Percentiles rank a stretch among this genome's conserved stretches.
Evolutionary conservation across 495 filamentous ascomycete genomes (phyloP).

Genomic region (Penicillium ochrochloron): DNA sequence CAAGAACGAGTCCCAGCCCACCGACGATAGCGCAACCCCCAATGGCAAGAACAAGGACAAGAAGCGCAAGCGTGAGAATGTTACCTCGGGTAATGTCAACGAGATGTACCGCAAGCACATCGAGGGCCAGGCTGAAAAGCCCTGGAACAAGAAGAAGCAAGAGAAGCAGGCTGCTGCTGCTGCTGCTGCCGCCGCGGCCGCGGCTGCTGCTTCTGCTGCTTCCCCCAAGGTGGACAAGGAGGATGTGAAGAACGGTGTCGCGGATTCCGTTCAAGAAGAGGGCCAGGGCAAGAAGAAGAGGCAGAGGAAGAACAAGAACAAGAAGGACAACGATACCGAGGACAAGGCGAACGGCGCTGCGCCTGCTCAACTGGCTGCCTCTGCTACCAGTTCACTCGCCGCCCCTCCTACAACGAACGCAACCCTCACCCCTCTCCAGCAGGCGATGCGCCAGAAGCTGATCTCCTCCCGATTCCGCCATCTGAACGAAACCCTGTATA

Average conservation of each 20-base stretch:
- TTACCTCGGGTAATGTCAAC: constrained; percentile 73
- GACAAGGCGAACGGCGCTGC: constrained; percentile 23
- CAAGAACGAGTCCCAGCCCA: constrained; percentile 32
- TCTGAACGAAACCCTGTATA: constrained; percentile 95
- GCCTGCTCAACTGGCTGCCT: constrained; percentile 24
- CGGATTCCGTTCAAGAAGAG: constrained; percentile 28
- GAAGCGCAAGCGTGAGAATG: constrained; percentile 61
- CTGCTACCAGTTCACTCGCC: constrained; percentile 33
- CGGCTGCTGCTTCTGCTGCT: constrained; percentile 22
- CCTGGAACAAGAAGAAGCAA: constrained; percentile 51
- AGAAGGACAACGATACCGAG: constrained; percentile 39
- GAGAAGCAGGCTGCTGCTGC: constrained; percentile 28
- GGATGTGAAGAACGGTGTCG: constrained; percentile 28
- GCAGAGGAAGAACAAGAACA: constrained; percentile 46
- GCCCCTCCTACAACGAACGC: constrained; percentile 39
- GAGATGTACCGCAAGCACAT: constrained; percentile 79
- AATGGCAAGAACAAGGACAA: constrained; percentile 47
- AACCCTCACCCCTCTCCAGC: constrained; percentile 87
- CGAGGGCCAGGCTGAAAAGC: constrained; percentile 60
- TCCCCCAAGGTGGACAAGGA: constrained; percentile 32
- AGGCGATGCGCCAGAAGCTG: constrained; percentile 90
- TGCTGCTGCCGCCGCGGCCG: constrained; percentile 19
- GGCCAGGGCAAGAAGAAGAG: constrained; percentile 36
- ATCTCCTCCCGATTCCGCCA: constrained; percentile 94
- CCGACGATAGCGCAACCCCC: constrained; percentile 34